phyloP scores from a whole-genome alignment of 1,139 yeast genomes.

The Candida neerlandica region DNA sequence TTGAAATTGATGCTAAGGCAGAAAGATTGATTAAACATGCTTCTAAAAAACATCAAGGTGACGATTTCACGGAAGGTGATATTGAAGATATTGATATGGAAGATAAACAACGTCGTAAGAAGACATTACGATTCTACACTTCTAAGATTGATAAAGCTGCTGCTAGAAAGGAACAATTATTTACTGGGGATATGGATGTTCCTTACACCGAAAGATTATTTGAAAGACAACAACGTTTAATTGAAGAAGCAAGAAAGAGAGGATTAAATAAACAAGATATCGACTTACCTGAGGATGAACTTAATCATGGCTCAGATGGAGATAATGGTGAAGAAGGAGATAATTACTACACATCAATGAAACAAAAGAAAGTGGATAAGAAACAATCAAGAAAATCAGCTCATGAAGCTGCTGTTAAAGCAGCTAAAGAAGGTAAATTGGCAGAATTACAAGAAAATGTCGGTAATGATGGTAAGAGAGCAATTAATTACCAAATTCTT shows the following conservation, averaged over 20 bases:
- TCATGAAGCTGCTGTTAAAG: constrained; percentile 71
- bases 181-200: constrained; percentile 83
- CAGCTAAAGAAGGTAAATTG: constrained; percentile 84
- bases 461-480: constrained; percentile 88
- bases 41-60: constrained; percentile 21
- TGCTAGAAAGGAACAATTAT: constrained; percentile 53
- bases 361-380: constrained; percentile 47
- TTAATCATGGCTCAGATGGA: constrained; percentile 23
- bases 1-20: constrained; percentile 50
- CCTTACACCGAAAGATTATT: constrained; percentile 91
- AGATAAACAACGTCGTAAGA: constrained; percentile 81
- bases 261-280: constrained; percentile 58
- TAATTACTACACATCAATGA: constrained; percentile 55
- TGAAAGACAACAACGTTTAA: constrained; percentile 83
- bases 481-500: constrained; percentile 88
- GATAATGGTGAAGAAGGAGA: constrained; percentile 55
- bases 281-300: constrained; percentile 52
- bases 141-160: constrained; percentile 90
- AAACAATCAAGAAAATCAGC: constrained; percentile 61
- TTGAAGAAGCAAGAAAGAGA: constrained; percentile 86
- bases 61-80: constrained; percentile 66
- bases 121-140: constrained; percentile 90
- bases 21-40: constrained; percentile 48
- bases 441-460: constrained; percentile 66
- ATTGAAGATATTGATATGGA: constrained; percentile 79